phyloP scores from a whole-genome alignment of 495 filamentous ascomycete genomes.

The Glonium stellatum region DNA sequence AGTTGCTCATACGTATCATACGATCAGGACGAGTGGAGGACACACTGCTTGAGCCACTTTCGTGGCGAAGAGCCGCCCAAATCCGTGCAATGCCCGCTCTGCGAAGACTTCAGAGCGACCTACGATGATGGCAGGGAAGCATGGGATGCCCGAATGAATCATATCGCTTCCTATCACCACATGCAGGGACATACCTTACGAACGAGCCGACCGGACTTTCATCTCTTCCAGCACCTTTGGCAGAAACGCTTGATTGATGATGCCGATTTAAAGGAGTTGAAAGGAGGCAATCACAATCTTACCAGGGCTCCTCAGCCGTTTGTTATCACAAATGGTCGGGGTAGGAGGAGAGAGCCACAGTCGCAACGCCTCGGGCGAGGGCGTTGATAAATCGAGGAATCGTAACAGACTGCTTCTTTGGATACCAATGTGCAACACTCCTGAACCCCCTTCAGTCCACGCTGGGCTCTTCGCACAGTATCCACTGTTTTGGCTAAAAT shows the following conservation, averaged over 20 bases:
- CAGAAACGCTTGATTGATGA: conserved; percentile 27
- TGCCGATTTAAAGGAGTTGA: conserved; percentile 27
- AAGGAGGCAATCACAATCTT: conserved; percentile 14
- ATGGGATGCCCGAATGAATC: conserved; percentile 23
- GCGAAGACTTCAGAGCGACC: conserved; percentile 17
- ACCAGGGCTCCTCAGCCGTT: not conserved
- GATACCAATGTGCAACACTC: not conserved
- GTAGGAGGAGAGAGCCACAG: not conserved
- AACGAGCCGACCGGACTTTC: conserved; percentile 28
- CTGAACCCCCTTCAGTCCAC: too few species aligned
- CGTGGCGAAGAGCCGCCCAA: conserved; percentile 27
- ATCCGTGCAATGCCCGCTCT: conserved; percentile 26
- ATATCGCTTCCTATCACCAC: conserved; percentile 19
- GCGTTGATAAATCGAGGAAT: not conserved
- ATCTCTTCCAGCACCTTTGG: conserved; percentile 26
- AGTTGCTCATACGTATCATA: conserved; percentile 20
- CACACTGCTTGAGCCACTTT: conserved; percentile 25
- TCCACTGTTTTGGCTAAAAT: too few species aligned
- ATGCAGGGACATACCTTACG: conserved; percentile 15
- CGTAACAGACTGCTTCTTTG: not conserved
- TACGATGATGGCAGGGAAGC: conserved; percentile 10
- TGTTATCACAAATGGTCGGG: not conserved
- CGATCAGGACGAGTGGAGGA: conserved; percentile 22
- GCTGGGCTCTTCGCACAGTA: too few species aligned
- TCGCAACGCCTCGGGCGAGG: not conserved